phyloP scores from a whole-genome alignment of 352 stramenopile genomes.

The Phytophthora pluvialis region DNA sequence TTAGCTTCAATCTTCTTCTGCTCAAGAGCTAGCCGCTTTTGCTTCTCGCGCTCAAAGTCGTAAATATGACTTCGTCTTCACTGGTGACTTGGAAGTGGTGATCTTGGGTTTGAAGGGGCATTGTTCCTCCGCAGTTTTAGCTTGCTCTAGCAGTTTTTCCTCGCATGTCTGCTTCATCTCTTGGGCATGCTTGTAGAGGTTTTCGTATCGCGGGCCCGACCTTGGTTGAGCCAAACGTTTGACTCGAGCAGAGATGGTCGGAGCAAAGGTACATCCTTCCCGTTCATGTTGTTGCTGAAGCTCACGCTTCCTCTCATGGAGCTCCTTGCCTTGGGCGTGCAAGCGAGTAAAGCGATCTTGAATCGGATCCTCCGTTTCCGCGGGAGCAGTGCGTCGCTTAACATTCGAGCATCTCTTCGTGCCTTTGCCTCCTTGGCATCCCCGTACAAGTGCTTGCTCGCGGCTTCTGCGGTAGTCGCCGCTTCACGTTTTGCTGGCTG shows the following conservation, averaged over 20 bases:
- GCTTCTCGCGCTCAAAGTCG: conserved; percentile 71
- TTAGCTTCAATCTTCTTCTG: conserved; percentile 78
- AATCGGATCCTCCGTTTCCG: conserved; percentile 35
- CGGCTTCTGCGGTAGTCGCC: conserved; percentile 55
- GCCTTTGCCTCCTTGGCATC: conserved; percentile 64
- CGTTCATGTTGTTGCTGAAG: conserved; percentile 59
- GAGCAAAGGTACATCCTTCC: conserved; percentile 68
- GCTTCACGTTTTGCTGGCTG: conserved; percentile 47
- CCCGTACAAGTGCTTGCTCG: conserved; percentile 67
- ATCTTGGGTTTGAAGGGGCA: conserved; percentile 87
- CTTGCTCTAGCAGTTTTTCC: conserved; percentile 65
- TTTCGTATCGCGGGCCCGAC: conserved; percentile 65
- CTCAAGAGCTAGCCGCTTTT: conserved; percentile 70
- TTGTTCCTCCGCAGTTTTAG: conserved; percentile 64
- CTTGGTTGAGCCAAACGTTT: conserved; percentile 53
- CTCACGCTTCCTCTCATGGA: conserved; percentile 59
- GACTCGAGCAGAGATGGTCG: conserved; percentile 68
- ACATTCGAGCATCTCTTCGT: conserved; percentile 57
- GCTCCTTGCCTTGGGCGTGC: conserved; percentile 64
- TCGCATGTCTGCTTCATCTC: conserved; percentile 74
- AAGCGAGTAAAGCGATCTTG: conserved; percentile 54
- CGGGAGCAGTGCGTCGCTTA: conserved; percentile 50
- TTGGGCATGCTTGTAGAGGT: conserved; percentile 73
- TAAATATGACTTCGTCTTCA: conserved; percentile 69
- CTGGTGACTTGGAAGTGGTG: conserved; percentile 59